Conservation (phyloP, 1,139 yeast species). For the Candida tetrigidarum region DNA sequence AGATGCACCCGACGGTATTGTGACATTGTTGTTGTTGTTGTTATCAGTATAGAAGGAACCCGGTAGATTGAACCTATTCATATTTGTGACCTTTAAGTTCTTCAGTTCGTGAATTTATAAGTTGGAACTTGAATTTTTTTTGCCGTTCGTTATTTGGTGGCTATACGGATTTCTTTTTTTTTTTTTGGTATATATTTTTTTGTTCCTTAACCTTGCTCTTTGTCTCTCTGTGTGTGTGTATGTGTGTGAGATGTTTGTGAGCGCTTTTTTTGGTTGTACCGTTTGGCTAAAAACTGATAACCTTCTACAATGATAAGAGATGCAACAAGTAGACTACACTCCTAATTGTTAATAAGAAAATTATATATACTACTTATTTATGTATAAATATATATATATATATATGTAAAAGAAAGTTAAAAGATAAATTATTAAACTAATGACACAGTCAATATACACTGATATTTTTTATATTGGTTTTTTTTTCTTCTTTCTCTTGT, state of each 20-base stretch:
- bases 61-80: slow-evolving; percentile 18
- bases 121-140: too few species aligned
- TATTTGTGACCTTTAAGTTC: too few species aligned
- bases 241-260: background rate
- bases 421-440: slow-evolving; percentile 1
- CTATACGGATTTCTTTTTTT: background rate
- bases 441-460: slow-evolving; percentile 9
- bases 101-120: too few species aligned
- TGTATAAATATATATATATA: slow-evolving; percentile 4
- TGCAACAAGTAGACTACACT: too few species aligned
- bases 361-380: slow-evolving; percentile 3
- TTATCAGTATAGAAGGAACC: slow-evolving; percentile 21
- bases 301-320: too few species aligned
- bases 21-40: too few species aligned
- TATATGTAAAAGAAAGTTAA: slow-evolving; percentile 8
- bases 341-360: too few species aligned
- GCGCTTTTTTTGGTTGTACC: too few species aligned
- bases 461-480: too few species aligned
- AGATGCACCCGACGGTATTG: background rate
- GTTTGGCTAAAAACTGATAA: too few species aligned
- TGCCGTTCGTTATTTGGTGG: slow-evolving; percentile 5
- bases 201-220: background rate
- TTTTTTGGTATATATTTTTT: background rate
- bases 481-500: background rate
- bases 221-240: background rate